Evolutionary conservation across 495 filamentous ascomycete genomes (phyloP).

Genomic region (Annulohypoxylon nitens): DNA sequence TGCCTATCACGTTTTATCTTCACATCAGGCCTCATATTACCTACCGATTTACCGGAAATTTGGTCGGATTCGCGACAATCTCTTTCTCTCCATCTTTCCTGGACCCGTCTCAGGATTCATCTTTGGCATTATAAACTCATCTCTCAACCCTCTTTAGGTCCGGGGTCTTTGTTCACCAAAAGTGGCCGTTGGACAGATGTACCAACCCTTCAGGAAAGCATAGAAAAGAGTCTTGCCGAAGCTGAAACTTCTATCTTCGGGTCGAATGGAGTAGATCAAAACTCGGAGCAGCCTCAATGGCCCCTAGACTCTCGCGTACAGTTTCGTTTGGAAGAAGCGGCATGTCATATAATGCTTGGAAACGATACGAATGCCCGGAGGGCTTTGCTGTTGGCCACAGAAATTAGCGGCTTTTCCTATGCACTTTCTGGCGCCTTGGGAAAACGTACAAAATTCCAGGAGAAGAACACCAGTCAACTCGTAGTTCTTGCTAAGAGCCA

Average conservation of each 20-base stretch:
- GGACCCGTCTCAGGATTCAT: constrained; percentile 76
- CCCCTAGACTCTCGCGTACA: constrained; percentile 64
- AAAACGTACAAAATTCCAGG: constrained; percentile 93
- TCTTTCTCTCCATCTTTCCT: constrained; percentile 52
- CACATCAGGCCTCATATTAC: constrained; percentile 54
- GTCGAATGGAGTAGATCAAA: constrained; percentile 57
- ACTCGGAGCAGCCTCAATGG: constrained; percentile 43
- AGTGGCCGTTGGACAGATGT: constrained; percentile 63
- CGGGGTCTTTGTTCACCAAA: constrained; percentile 59
- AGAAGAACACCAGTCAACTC: constrained; percentile 88
- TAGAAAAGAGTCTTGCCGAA: constrained; percentile 55
- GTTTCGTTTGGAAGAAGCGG: constrained; percentile 83
- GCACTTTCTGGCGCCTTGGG: constrained; percentile 87
- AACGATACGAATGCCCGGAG: constrained; percentile 80
- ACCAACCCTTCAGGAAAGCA: constrained; percentile 61
- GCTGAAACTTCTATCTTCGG: constrained; percentile 47
- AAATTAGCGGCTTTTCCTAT: constrained; percentile 78
- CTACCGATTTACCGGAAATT: constrained; percentile 30
- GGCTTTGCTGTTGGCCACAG: constrained; percentile 75
- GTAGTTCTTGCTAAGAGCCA: constrained; percentile 89
- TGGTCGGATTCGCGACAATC: constrained; percentile 25
- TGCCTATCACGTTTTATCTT: constrained; percentile 79
- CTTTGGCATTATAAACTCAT: constrained; percentile 92
- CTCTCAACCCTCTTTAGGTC: constrained; percentile 75
- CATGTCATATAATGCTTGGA: constrained; percentile 87